Base-by-base conservation (phyloP, 2,329 filamentous ascomycete species). In the Pseudogymnoascus sp. region DNA sequence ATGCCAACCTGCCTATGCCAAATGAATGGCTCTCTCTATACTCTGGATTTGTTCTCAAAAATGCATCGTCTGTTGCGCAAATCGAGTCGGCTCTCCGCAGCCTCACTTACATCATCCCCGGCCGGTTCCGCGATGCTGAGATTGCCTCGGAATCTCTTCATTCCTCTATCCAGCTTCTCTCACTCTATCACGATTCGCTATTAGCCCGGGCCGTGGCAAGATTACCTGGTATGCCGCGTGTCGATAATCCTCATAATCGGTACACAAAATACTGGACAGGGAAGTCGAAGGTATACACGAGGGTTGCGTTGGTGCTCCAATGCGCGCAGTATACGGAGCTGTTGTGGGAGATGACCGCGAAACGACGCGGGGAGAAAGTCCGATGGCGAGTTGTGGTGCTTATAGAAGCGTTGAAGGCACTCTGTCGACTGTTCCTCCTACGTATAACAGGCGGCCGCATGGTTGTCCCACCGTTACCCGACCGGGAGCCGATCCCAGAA, bases 341-440 rank as follows among this genome's bases (percentile, higher is more conserved):
- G 31, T 78, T 99, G n/a, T 94, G 93, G 83, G 94, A 99, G 74
- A 99, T 99, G 94, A 85, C 89, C 29, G 92, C 92, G 29, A 95
- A 96, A 76, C 83, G 93, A 59, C 87, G 87, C 65, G 90, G 91
- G 16, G 92, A 89, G 49, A 83, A 95, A 74, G 86, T 88, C 26
- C 85, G 92, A 31, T 99, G 94, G 94, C 86, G 90, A 60, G 85
- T 95, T 0, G 85, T 97, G 5, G 86, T 97, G 10, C 72, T 95
- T 3, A 79, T 99, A 21, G 94, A 99, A 76, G 82, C 85, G 0
- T 79, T 94, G 71, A 97, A 97, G 75, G 92, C 93, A 2, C 68
- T 94, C 7, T 97, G 93, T 73, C 81, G 90, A 61, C 77, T 97
- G 58, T 76, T 96, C 37, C 80, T 97, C 60, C 79, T 97, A 71